Conservation (phyloP, 805 yeast species). For the Wickerhamiella parazyma region DNA sequence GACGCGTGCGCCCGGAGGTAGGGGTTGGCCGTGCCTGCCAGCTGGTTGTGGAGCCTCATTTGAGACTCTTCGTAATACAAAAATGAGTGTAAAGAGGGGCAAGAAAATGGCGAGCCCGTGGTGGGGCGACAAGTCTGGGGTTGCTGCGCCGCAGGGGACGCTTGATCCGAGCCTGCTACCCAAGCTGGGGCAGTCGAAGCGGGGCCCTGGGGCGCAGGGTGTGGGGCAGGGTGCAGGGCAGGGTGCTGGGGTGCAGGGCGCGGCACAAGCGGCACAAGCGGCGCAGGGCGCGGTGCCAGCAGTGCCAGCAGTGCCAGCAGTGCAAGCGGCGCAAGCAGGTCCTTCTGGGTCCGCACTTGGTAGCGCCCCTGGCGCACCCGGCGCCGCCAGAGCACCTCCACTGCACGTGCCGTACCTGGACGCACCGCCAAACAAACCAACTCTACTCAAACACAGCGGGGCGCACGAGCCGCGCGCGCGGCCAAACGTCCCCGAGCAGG, state of each 20-base stretch:
- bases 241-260: no score
- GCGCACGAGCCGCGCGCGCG: neutral
- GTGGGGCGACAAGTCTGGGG: slow-evolving; percentile 4
- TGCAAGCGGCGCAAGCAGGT: no score
- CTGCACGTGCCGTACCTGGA: slow-evolving; percentile 5
- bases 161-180: slow-evolving; percentile 3
- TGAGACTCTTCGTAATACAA: neutral
- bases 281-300: no score
- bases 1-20: slow-evolving; percentile 20
- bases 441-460: neutral
- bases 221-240: no score
- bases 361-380: no score
- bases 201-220: neutral
- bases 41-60: neutral
- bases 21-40: slow-evolving; percentile 15
- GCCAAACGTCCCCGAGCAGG: slow-evolving; percentile 31
- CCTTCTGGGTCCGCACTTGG: no score
- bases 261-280: no score
- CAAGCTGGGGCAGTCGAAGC: slow-evolving; percentile 3
- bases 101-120: slow-evolving; percentile 1
- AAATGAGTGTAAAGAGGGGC: neutral
- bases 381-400: no score
- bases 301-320: no score
- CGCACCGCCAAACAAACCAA: slow-evolving; percentile 4
- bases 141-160: neutral